These are phyloP conservation scores for Myriosclerotinia scirpicola DNA, from an alignment of 2,329 filamentous ascomycete genomes.

Conservation along the genomic window DNA sequence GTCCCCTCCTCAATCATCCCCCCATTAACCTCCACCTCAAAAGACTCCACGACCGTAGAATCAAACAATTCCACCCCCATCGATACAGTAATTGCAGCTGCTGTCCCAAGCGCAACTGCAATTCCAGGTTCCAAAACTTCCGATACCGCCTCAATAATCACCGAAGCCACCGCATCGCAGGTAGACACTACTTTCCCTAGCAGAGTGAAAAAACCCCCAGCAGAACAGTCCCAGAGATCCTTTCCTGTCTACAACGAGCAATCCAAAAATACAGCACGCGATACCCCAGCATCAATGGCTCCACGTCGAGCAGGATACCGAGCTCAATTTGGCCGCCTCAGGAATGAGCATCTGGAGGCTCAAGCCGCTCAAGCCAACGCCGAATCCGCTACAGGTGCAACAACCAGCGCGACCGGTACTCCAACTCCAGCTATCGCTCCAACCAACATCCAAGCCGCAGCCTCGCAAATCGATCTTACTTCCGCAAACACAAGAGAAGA, in stretches of 20 bases:
- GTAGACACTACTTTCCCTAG: too few species aligned
- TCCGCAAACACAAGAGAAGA: not conserved
- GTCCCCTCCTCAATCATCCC: not conserved
- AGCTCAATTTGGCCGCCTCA: too few species aligned
- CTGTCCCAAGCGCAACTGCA: too few species aligned
- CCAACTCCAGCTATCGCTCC: not conserved
- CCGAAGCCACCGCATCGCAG: not conserved
- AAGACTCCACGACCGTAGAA: not conserved
- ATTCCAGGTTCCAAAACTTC: not conserved
- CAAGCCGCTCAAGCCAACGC: too few species aligned
- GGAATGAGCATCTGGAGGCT: too few species aligned
- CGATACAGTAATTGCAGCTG: not conserved
- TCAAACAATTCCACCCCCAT: not conserved
- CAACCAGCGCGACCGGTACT: too few species aligned
- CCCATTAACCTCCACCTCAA: not conserved
- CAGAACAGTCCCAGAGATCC: too few species aligned
- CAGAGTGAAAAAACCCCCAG: not conserved
- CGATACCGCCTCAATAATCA: not conserved
- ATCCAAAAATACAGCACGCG: too few species aligned
- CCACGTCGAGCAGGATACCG: too few species aligned
- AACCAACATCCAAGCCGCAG: not conserved
- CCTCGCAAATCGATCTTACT: not conserved
- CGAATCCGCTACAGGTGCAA: too few species aligned
- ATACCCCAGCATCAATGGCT: too few species aligned
- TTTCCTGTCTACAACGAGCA: too few species aligned